A percentile compares a stretch with the other conserved stretches of the same genome.
phyloP scores from a whole-genome alignment of 2,329 filamentous ascomycete species.

The Stagonosporopsis chrysanthemi region DNA sequence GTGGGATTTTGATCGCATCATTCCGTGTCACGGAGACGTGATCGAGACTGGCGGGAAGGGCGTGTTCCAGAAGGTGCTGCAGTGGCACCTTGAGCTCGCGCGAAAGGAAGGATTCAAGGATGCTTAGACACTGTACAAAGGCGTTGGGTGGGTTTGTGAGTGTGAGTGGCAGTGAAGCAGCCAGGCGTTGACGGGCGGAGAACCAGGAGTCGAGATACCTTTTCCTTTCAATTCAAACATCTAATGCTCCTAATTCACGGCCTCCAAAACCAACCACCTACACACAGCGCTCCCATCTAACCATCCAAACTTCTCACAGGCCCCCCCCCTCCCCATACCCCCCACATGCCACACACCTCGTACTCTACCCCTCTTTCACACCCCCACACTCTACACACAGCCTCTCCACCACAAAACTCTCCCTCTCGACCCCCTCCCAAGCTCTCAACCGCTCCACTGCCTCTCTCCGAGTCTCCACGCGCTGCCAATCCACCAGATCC shows the following conservation, averaged over 20 bases:
- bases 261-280: neutral
- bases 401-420: neutral
- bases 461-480: neutral
- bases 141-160: neutral
- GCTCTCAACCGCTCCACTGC: neutral
- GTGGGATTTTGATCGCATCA: slow-evolving; percentile 86
- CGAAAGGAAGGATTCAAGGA: slow-evolving; percentile 29
- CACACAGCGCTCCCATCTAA: no score
- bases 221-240: neutral
- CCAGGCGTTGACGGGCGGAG: neutral
- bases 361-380: neutral
- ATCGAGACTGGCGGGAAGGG: slow-evolving; percentile 78
- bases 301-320: neutral
- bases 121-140: neutral
- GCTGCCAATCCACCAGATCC: no score
- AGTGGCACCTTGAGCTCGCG: slow-evolving; percentile 73
- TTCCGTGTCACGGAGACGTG: slow-evolving; percentile 93
- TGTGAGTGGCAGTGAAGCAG: neutral
- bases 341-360: neutral
- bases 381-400: neutral
- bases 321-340: neutral
- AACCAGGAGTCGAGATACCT: neutral
- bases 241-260: neutral
- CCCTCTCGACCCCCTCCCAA: neutral
- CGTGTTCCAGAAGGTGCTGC: slow-evolving; percentile 78